Evolutionary conservation across 2,329 filamentous ascomycete genomes (phyloP), one percentile per base, ranked within the genome.

Genomic region (Nemania sp.): DNA sequence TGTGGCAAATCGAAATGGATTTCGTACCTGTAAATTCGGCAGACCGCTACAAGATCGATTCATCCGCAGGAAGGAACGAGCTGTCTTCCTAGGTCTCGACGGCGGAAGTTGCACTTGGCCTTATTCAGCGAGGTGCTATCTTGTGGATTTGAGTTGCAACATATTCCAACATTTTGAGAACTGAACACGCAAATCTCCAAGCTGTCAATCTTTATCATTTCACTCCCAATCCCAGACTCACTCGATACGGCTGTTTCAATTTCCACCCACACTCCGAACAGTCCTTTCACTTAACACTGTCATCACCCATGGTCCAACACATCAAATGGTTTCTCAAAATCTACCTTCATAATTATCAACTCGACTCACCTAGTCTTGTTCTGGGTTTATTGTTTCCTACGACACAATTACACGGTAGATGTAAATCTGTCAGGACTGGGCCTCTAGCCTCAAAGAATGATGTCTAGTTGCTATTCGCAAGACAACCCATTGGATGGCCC

Each of bases 81-180:
- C n/a, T n/a, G n/a, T n/a, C n/a, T n/a, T n/a, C n/a, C n/a, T n/a
- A n/a, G n/a, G n/a, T 24, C n/a, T 33, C 28, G 42, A 40, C 24
- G 22, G 19, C 22, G 15, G 8, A 24, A 24, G 24, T 47, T 47
- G 24, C 23, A 17, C 30, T 30, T 20, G 12, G 43, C 33, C 45
- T 20, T 15, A 51, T 26, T 28, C 37, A 33, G 39, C 39, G 2
- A 30, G n/a, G 22, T 20, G 33, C 37, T 57, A 15, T 40, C 33
- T 45, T 41, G 24, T 33, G 26, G 28, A 37, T 17, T 17, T 6
- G 31, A 15, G 26, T 9, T 26, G 19, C 23, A 28, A 20, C 44
- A 41, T 14, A 33, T 23, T 33, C 41, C 15, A 41, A 19, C 14
- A 3, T 5, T 15, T 22, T 19, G 42, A 15, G 31, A 47, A 34